These are phyloP conservation scores for Backusella parvicylindrica DNA, from an alignment of 192 early-diverging fungal genomes.

Conservation along the genomic window DNA sequence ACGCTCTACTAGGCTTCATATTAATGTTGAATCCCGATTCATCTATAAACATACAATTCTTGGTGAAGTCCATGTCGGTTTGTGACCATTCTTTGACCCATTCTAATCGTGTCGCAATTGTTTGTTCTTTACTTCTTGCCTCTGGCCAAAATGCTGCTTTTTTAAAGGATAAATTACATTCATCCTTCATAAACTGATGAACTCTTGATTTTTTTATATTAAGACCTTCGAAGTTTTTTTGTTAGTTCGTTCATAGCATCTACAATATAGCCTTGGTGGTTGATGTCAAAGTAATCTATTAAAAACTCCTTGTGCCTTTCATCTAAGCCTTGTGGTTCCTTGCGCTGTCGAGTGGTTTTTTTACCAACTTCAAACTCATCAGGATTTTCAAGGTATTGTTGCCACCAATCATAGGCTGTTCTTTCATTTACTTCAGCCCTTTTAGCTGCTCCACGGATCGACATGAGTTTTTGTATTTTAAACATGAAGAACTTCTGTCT, in stretches of 20 bases:
- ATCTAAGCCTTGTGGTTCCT: no score
- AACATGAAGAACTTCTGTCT: no score
- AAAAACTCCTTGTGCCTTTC: neutral
- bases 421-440: neutral
- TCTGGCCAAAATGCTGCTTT: neutral
- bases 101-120: neutral
- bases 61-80: neutral
- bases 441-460: no score
- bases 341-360: neutral
- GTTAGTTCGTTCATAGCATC: neutral
- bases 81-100: neutral
- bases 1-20: neutral
- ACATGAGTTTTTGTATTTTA: no score
- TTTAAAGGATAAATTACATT: neutral
- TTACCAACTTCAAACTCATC: neutral
- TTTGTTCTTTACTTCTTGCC: neutral
- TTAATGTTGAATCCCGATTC: neutral
- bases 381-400: neutral
- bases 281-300: neutral
- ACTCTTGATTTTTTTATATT: neutral
- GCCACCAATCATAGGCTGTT: neutral
- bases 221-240: neutral
- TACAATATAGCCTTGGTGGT: neutral
- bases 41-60: neutral
- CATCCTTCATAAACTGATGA: slow-evolving; percentile 4